These are phyloP conservation scores for Fusarium newnesense DNA, from an alignment of 2,329 filamentous ascomycete species.

Conservation along the genomic window DNA sequence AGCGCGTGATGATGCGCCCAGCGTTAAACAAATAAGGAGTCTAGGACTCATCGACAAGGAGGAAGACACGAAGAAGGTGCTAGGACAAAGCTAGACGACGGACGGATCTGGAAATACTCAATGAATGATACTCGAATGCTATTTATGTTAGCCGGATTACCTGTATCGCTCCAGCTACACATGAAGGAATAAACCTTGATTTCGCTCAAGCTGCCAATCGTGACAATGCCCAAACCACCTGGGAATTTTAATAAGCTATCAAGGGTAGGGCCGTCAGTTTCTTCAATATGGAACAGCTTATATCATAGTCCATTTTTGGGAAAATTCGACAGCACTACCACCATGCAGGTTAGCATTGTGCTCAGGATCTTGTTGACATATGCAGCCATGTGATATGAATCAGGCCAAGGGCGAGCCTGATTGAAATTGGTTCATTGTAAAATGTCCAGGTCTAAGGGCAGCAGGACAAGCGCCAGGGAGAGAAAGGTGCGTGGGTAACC, in stretches of 20 bases:
- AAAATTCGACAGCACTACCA: not conserved
- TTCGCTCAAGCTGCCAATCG: constrained; percentile 6
- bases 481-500: not conserved
- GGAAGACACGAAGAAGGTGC: constrained; percentile 76
- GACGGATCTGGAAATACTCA: constrained; percentile 7
- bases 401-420: not conserved
- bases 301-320: not conserved
- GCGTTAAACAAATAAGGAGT: constrained; percentile 86
- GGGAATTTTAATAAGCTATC: not conserved
- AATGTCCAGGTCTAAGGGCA: not conserved
- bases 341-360: not conserved
- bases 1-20: constrained; percentile 82
- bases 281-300: not conserved
- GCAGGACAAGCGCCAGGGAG: not conserved
- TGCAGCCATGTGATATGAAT: not conserved
- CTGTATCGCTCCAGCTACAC: constrained; percentile 26
- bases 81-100: constrained; percentile 49
- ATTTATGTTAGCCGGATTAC: constrained; percentile 2
- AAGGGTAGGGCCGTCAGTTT: not conserved
- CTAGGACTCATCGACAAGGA: constrained; percentile 86
- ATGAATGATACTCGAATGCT: constrained; percentile 12
- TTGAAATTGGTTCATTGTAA: not conserved
- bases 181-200: constrained; percentile 38
- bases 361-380: not conserved
- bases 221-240: not conserved